Percentiles rank a stretch among this genome's conserved stretches.
Conservation (phyloP, 768 basidiomycete species). For the Mycena vulgaris region DNA sequence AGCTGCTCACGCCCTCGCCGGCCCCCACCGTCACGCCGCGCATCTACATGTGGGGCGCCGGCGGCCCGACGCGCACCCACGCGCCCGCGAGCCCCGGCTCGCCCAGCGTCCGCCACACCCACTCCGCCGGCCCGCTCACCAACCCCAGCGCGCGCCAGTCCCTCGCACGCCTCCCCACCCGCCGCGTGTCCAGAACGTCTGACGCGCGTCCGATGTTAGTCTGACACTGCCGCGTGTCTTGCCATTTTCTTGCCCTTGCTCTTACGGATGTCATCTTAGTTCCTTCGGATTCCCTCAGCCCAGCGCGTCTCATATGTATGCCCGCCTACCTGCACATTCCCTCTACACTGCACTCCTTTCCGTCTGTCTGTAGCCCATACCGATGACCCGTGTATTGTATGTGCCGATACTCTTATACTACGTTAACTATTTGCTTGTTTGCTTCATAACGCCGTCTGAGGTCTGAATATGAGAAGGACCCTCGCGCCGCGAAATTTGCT, state of each 20-base stretch:
- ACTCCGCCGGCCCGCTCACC: conserved; percentile 64
- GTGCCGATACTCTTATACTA: conserved; percentile 35
- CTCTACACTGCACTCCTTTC: conserved; percentile 27
- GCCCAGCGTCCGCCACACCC: conserved; percentile 50
- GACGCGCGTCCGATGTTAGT: background rate
- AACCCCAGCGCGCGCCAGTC: conserved; percentile 74
- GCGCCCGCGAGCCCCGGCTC: conserved; percentile 50
- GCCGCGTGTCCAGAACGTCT: conserved; percentile 61
- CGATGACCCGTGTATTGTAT: conserved; percentile 35
- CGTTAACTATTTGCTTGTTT: no score
- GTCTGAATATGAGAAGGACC: no score
- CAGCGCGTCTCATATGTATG: conserved; percentile 26
- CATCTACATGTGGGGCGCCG: conserved; percentile 68
- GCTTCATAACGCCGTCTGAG: no score
- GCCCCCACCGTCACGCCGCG: conserved; percentile 70
- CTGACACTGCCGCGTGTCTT: no score
- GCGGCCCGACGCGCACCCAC: conserved; percentile 36
- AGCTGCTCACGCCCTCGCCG: conserved; percentile 64
- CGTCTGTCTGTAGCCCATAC: conserved; percentile 34
- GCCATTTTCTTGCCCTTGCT: background rate
- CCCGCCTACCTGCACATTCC: conserved; percentile 26
- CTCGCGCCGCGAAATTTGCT: no score
- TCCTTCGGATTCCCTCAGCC: background rate
- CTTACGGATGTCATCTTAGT: conserved; percentile 10
- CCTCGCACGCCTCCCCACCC: conserved; percentile 65